These are phyloP conservation scores for Yarrowia osloensis DNA, from an alignment of 805 yeast species.

Conservation along the genomic window DNA sequence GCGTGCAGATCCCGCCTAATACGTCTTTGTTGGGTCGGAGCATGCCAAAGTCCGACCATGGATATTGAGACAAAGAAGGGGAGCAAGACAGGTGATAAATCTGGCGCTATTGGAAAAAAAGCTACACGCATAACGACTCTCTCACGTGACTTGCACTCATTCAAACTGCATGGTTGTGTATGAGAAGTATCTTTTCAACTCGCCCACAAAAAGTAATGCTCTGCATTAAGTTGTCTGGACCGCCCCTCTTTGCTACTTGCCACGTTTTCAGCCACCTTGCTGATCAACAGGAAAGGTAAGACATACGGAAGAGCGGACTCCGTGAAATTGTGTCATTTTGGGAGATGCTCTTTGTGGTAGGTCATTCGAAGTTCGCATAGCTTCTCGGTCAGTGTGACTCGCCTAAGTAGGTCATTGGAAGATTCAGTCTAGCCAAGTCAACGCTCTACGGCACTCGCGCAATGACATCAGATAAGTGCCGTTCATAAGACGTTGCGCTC, in stretches of 20 bases:
- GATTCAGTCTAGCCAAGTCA: no score
- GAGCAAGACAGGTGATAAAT: background rate
- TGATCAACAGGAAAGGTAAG: background rate
- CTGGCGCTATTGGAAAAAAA: no score
- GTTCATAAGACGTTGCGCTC: background rate
- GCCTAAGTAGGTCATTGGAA: no score
- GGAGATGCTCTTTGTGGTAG: no score
- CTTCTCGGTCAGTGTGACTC: no score
- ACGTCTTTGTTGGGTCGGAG: background rate
- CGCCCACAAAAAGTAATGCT: background rate
- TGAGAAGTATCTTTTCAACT: no score
- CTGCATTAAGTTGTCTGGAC: background rate
- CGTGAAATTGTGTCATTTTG: background rate
- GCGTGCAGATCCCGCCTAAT: background rate
- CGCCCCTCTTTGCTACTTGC: background rate
- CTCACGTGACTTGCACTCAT: background rate
- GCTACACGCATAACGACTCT: no score
- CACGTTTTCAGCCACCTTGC: background rate
- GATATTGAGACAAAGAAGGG: background rate
- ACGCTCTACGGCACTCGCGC: background rate
- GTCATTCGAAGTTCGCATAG: no score
- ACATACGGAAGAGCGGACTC: constrained; percentile 1
- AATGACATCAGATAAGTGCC: background rate
- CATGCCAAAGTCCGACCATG: background rate
- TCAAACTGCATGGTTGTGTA: no score